Percentiles rank a stretch among this genome's conserved stretches.
Evolutionary conservation across 371 early-diverging fungal species (phyloP).

Genomic region (Mucor lusitanicus): DNA sequence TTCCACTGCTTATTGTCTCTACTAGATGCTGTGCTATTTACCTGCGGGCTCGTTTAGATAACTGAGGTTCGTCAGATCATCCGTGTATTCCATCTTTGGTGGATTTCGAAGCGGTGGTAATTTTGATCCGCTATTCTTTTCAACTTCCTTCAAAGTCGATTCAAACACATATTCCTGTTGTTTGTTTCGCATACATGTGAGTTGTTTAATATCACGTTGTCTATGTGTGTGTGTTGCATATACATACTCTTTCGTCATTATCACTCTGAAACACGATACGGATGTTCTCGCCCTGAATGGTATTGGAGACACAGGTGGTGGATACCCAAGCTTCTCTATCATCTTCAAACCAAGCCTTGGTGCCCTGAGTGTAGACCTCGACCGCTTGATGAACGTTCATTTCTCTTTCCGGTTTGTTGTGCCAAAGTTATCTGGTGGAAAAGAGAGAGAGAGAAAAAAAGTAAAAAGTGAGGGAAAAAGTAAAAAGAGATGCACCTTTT

Average conservation of each 20-base stretch:
- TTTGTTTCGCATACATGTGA: not conserved
- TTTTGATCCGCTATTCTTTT: conserved; percentile 60
- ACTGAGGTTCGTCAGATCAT: conserved; percentile 90
- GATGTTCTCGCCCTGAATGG: conserved; percentile 54
- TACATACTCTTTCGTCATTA: conserved; percentile 53
- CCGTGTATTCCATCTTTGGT: conserved; percentile 83
- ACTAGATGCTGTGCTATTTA: conserved; percentile 23
- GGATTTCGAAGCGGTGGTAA: conserved; percentile 93
- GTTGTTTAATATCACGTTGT: not conserved
- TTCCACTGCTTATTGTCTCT: not conserved
- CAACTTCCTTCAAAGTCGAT: conserved; percentile 70
- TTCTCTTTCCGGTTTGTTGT: not conserved
- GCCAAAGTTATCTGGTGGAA: not conserved
- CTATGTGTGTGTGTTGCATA: not conserved
- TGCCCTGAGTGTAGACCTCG: conserved; percentile 68
- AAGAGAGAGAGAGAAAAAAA: not conserved
- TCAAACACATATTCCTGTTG: conserved; percentile 73
- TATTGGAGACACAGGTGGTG: conserved; percentile 63
- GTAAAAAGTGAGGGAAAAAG: conserved; percentile 1
- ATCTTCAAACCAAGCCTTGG: conserved; percentile 88
- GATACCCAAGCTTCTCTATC: conserved; percentile 85
- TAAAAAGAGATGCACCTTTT: not conserved
- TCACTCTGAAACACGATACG: conserved; percentile 66
- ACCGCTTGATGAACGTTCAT: conserved; percentile 46
- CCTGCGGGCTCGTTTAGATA: conserved; percentile 91